Base-by-base conservation (phyloP, 345 rosid species). In the Murraya koenigii region DNA sequence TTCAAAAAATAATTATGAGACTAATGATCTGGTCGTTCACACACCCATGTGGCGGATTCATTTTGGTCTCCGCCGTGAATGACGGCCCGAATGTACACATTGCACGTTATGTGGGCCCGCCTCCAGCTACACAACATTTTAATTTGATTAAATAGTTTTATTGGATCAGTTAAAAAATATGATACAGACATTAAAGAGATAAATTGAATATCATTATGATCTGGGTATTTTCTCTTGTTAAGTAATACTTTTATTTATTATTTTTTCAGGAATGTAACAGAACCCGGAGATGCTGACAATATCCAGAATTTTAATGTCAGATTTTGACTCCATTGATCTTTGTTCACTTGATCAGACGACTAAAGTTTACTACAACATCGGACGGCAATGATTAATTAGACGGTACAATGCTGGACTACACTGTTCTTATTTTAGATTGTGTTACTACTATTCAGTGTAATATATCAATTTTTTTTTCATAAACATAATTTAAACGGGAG, bases 11-110 rank as follows among this genome's bases (percentile, higher is more conserved):
- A 63, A 32, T 63, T 13, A 32, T 63, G 22, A 13, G 19, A 2
- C 28, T 5, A 0, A 25, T 44, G 33, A 25, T 25, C 20, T 13
- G 20, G 20, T 38, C 71, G 1, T 10, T 8, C 22, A n/a, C 52
- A n/a, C 0, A 44, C 17, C 71, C 71, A 68, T 23, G 56, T 69
- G 73, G 73, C 26, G 13, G 38, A 69, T 49, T 69, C 60, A 33
- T 1, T 14, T 33, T 65, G 44, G 44, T 65, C 44, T 35, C 69
- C 59, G 60, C 73, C 73, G 73, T 30, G 14, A 69, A 69, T 8
- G 59, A 59, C n/a, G 73, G 73, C 8, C 60, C 20, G 25, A 9
- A 0, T 52, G 26, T 19, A 4, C 60, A 30, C 61, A 61, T 70
- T 49, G 20, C 22, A 25, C 1, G n/a, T 13, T 41, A 1, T 44